Evolutionary conservation across 1,284 basidiomycete species (phyloP), one percentile per base, ranked within the genome.

Genomic region (Marasmius oreades): DNA sequence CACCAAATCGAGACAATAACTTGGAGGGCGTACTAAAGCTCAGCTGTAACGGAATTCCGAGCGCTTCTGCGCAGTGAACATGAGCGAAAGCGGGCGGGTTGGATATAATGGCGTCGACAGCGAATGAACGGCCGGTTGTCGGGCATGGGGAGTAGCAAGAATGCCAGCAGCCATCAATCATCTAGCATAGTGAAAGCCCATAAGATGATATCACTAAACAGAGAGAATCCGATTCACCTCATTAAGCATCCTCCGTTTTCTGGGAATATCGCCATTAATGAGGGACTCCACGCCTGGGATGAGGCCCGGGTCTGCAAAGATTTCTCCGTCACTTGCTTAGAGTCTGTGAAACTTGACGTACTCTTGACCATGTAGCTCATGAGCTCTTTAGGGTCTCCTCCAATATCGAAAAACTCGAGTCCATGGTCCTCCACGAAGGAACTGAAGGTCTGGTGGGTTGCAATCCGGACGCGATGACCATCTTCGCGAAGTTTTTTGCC

Each of bases 61-160:
- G 66, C 5, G 82, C 82, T 63, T 88, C 84, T 0, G 85, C 84
- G 51, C 84, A 79, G 61, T 86, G 84, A 7, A 85, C 69, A 68
- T 85, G 83, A 0, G 80, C 84, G 62, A 86, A 86, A 1, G 80
- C 75, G 2, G 84, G 83, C 7, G 85, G 84, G 63, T 86, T 86
- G 24, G 79, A 79, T 51, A 88, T 85, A 51, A 86, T 84, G 0
- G 82, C 81, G 62, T 86, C 84, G 1, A 81, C 82, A 0, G 74
- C 79, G 60, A 86, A 86, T 1, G 73, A 60, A 18, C 66, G 64
- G 1, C 77, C 74, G 0, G 73, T 76, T 8, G 69, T 61, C 11
- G 73, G 68, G 61, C 79, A 78, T 0, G 83, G 76, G 12, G 75
- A 65, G 64, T 75, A 77, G 56, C 80, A 81, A 0, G 84, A 71